These are phyloP conservation scores for Globisporangium radiosum DNA, from an alignment of 352 stramenopile genomes.

Conservation along the genomic window DNA sequence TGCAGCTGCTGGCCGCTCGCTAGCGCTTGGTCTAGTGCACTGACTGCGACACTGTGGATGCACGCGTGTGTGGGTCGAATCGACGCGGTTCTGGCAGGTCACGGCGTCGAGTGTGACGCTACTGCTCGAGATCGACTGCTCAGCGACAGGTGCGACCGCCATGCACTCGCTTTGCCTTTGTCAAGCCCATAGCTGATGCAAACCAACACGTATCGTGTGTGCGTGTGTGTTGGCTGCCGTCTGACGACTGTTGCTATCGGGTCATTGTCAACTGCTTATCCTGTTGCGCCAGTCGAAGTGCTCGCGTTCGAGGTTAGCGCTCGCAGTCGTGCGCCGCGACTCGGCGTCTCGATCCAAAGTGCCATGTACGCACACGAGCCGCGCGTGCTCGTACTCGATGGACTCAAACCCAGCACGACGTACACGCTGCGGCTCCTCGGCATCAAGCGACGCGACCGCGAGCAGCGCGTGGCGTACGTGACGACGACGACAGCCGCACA, in stretches of 20 bases:
- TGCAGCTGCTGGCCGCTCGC: neutral
- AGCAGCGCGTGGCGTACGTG: slow-evolving; percentile 21
- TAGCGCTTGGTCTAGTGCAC: neutral
- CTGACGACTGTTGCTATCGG: too few species aligned
- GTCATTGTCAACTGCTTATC: too few species aligned
- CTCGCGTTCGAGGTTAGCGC: slow-evolving; percentile 24
- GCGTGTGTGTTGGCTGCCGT: too few species aligned
- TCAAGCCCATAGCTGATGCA: neutral
- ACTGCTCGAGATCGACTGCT: slow-evolving; percentile 31
- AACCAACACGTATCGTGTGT: too few species aligned
- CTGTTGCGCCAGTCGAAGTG: slow-evolving; percentile 13
- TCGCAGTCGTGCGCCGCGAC: neutral
- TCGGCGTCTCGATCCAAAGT: neutral
- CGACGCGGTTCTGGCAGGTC: slow-evolving; percentile 9
- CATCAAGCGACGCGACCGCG: slow-evolving; percentile 23
- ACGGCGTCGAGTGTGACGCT: slow-evolving; percentile 16
- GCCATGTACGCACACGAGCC: slow-evolving; percentile 7
- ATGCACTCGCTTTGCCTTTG: neutral
- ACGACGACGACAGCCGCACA: slow-evolving; percentile 12
- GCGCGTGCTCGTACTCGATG: slow-evolving; percentile 12
- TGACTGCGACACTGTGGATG: neutral
- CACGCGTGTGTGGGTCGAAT: too few species aligned
- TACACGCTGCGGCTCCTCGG: slow-evolving; percentile 41
- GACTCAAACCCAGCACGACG: slow-evolving; percentile 18
- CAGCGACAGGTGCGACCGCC: slow-evolving; percentile 6